Evolutionary conservation across 2,329 filamentous ascomycete genomes (phyloP).

Genomic region (Epichloe sylvatica): DNA sequence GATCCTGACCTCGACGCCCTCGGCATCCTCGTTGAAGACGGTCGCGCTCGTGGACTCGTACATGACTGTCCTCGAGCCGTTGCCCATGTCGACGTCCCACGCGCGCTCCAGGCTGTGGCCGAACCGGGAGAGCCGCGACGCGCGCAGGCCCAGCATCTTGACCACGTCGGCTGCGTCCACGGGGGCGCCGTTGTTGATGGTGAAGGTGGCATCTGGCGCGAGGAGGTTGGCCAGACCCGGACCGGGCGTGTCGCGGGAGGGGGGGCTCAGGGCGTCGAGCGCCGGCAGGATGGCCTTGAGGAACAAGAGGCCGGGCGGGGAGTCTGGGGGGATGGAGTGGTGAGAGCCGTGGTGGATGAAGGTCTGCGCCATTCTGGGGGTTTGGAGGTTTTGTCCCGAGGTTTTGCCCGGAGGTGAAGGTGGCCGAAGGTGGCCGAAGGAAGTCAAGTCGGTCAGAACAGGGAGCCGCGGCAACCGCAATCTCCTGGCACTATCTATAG

Average conservation of each 20-base stretch:
- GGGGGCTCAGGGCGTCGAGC: constrained; percentile 7
- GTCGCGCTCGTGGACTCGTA: constrained; percentile 1
- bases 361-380: background rate
- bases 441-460: too few species aligned
- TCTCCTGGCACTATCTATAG: too few species aligned
- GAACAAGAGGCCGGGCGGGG: constrained; percentile 8
- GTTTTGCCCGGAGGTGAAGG: too few species aligned
- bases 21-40: background rate
- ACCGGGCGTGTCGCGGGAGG: constrained; percentile 2
- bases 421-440: too few species aligned
- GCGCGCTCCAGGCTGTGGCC: background rate
- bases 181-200: constrained; percentile 5
- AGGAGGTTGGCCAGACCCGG: constrained; percentile 1
- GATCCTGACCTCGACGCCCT: constrained; percentile 2
- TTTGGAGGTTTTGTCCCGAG: too few species aligned
- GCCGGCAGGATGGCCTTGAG: constrained; percentile 7
- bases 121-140: background rate
- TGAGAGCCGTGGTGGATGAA: background rate
- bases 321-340: background rate
- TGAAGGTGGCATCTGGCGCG: constrained; percentile 6
- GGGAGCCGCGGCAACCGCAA: too few species aligned
- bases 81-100: background rate
- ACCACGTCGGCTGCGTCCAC: constrained; percentile 4
- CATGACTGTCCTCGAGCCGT: constrained; percentile 3
- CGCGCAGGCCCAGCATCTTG: constrained; percentile 1